phyloP scores from a whole-genome alignment of 306 rosid species.

The Carpinus viminea region DNA sequence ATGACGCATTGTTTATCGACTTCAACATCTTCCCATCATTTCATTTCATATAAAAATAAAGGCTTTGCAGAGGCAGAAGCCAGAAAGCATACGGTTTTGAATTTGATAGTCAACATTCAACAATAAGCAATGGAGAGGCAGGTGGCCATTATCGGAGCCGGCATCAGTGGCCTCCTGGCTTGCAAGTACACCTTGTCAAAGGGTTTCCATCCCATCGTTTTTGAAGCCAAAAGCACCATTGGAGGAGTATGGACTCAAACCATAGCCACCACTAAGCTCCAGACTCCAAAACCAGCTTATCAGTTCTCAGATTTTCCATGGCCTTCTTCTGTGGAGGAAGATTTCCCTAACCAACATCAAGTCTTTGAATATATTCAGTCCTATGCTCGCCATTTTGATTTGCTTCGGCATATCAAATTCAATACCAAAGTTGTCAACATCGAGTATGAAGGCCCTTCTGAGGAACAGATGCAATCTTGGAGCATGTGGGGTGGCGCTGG shows the following conservation, averaged over 20 bases:
- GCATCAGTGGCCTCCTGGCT: slow-evolving; percentile 67
- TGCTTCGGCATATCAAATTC: slow-evolving; percentile 44
- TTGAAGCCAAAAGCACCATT: slow-evolving; percentile 43
- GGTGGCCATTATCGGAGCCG: slow-evolving; percentile 60
- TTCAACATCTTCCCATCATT: too few species aligned
- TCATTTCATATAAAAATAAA: too few species aligned
- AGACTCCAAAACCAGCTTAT: slow-evolving; percentile 42
- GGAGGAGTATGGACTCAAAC: slow-evolving; percentile 67
- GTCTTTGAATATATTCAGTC: slow-evolving; percentile 40
- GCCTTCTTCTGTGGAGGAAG: slow-evolving; percentile 50
- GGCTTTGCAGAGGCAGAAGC: too few species aligned
- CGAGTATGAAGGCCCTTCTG: slow-evolving; percentile 39
- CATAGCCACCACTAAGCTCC: slow-evolving; percentile 47
- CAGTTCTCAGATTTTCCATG: slow-evolving; percentile 70
- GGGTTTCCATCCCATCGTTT: slow-evolving; percentile 54
- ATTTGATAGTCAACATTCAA: too few species aligned
- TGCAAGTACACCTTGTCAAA: slow-evolving; percentile 52
- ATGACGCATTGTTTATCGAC: too few species aligned
- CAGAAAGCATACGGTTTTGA: too few species aligned
- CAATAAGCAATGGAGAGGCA: slow-evolving; percentile 27
- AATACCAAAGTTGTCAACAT: slow-evolving; percentile 39
- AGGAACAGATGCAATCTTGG: slow-evolving; percentile 40
- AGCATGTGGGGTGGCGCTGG: slow-evolving; percentile 56
- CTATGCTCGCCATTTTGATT: slow-evolving; percentile 55
- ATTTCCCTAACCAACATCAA: slow-evolving; percentile 39